Percentiles rank a stretch among this genome's conserved stretches.
Conservation (phyloP, 345 rosid genomes). For the Pelargonium nanum region DNA sequence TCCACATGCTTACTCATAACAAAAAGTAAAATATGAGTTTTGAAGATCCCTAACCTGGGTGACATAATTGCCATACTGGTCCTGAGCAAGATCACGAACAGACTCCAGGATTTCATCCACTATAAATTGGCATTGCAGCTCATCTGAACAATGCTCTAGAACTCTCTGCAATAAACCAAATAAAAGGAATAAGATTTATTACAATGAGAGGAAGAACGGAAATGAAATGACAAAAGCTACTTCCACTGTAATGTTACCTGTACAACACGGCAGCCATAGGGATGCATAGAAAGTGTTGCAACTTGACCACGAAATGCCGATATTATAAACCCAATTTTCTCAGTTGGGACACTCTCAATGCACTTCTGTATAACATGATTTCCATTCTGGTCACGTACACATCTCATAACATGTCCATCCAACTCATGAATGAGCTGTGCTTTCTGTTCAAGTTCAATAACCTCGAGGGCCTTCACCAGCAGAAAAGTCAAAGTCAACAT, state of each 20-base stretch:
- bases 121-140: slow-evolving; percentile 35
- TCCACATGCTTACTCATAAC: background rate
- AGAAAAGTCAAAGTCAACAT: slow-evolving; percentile 7
- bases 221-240: background rate
- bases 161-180: slow-evolving; percentile 33
- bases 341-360: slow-evolving; percentile 59
- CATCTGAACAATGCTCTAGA: slow-evolving; percentile 48
- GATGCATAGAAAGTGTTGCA: slow-evolving; percentile 50
- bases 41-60: slow-evolving; percentile 32
- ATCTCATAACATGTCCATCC: slow-evolving; percentile 45
- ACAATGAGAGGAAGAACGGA: background rate
- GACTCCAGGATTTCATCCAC: slow-evolving; percentile 55
- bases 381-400: slow-evolving; percentile 73
- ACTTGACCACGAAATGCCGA: slow-evolving; percentile 43
- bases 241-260: slow-evolving; percentile 24
- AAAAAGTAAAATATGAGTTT: background rate
- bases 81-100: slow-evolving; percentile 55
- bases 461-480: slow-evolving; percentile 43
- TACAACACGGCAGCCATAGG: slow-evolving; percentile 61
- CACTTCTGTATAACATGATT: slow-evolving; percentile 68
- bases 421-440: slow-evolving; percentile 54
- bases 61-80: slow-evolving; percentile 64
- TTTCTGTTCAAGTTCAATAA: slow-evolving; percentile 56
- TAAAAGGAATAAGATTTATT: background rate
- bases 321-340: slow-evolving; percentile 36